Evolutionary conservation across 2,329 filamentous ascomycete species (phyloP), one percentile per base, ranked within the genome.

Genomic region (Trichoderma brevicompactum): DNA sequence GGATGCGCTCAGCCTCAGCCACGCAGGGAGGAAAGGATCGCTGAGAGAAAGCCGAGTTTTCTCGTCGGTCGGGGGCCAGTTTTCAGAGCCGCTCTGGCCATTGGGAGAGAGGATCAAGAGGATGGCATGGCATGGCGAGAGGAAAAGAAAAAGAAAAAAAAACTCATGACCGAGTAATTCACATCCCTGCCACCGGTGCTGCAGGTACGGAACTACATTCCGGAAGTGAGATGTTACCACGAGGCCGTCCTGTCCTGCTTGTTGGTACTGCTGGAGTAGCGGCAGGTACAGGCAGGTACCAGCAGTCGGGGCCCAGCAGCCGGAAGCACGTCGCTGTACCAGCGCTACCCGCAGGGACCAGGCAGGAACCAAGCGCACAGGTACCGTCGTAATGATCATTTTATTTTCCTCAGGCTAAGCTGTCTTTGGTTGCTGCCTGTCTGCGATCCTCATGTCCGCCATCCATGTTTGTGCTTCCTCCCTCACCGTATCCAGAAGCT

Each of bases 141-240:
- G 36, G 10, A 41, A 28, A 23, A 12, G 32, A 40, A 17, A 34
- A 12, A n/a, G n/a, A n/a, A 9, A 34, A 23, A 46, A 54, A 28
- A 54, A 32, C 19, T 19, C 36, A 34, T 34, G 46, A n/a, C 60
- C 61, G 43, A 64, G 43, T 5, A 63, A 28, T 41, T 48, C 41
- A 43, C 43, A 64, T 56, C 61, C 61, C 44, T 46, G 61, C 15
- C n/a, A 8, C 43, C 43, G 28, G 43, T 49, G 40, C 61, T 64
- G 61, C 61, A 64, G 61, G 52, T 64, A 56, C 61, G 61, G 61
- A 50, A 43, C 43, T 52, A 55, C 52, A 32, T 64, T 56, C 61
- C 50, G 61, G 52, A 64, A 48, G 50, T 49, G 61, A 56, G 40
- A 43, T 54, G 40, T 46, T 64, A 64, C 61, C 15, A 48, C 48